Evolutionary conservation across 2,329 filamentous ascomycete genomes (phyloP).

Genomic region (Periconia macrospinosa): DNA sequence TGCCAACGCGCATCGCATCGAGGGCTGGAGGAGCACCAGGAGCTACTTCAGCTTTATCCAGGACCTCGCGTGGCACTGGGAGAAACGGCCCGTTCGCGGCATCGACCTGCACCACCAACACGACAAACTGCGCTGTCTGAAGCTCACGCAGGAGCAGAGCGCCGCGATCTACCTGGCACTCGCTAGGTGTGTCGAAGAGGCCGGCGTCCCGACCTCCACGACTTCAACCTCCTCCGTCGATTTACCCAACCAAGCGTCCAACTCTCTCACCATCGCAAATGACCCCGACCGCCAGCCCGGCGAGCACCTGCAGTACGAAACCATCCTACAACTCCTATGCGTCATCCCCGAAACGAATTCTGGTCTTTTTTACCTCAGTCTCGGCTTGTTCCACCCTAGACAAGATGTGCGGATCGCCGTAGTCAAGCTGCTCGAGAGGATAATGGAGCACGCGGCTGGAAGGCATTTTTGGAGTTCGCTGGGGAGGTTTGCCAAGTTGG

Average conservation of each 20-base stretch:
- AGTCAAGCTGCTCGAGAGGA: constrained; percentile 77
- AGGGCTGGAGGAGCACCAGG: constrained; percentile 93
- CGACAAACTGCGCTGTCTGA: constrained; percentile 82
- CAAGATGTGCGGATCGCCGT: constrained; percentile 75
- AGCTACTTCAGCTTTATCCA: constrained; percentile 97
- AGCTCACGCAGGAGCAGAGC: constrained; percentile 73
- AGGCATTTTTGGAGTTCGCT: constrained; percentile 89
- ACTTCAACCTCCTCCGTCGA: constrained; percentile 21
- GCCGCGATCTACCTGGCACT: constrained; percentile 85
- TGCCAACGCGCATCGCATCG: constrained; percentile 88
- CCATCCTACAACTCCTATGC: constrained; percentile 65
- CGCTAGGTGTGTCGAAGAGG: constrained; percentile 66
- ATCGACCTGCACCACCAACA: constrained; percentile 90
- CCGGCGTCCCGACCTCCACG: constrained; percentile 19
- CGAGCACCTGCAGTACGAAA: constrained; percentile 40
- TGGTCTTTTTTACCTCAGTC: constrained; percentile 85
- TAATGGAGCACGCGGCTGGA: constrained; percentile 85
- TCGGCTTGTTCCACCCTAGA: constrained; percentile 90
- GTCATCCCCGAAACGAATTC: constrained; percentile 84
- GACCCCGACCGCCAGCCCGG: constrained; percentile 25
- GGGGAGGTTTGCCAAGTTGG: constrained; percentile 85
- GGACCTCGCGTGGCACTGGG: constrained; percentile 42
- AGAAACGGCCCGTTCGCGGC: constrained; percentile 67
- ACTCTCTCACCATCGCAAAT: constrained; percentile 26
- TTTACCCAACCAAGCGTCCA: constrained; percentile 16